phyloP scores from a whole-genome alignment of 441 rosid species.

The Brassica balearica region DNA sequence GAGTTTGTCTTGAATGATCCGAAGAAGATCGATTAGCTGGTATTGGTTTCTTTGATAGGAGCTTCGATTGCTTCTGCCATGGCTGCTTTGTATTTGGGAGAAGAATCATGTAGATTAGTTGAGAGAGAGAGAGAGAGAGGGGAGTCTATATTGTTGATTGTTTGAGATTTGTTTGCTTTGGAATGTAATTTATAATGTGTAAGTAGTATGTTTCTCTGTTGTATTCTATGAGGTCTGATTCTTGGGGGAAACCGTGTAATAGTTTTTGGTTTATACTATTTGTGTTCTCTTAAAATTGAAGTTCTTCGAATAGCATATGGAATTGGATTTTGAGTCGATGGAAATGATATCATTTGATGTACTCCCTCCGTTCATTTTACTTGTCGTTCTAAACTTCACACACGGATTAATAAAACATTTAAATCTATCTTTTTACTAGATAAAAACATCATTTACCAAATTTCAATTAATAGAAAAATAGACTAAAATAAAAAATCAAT shows the following conservation, averaged over 20 bases:
- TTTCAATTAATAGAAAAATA: too few species aligned
- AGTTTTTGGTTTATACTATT: slow-evolving; percentile 2
- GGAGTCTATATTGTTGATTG: slow-evolving; percentile 25
- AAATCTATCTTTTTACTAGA: too few species aligned
- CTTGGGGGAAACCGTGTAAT: slow-evolving; percentile 1
- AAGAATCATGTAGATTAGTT: slow-evolving; percentile 34
- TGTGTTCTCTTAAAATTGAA: not conserved
- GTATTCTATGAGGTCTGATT: slow-evolving; percentile 22
- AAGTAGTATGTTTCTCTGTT: slow-evolving; percentile 27
- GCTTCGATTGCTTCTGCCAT: slow-evolving; percentile 30
- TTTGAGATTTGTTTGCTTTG: slow-evolving; percentile 6
- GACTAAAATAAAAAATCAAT: too few species aligned
- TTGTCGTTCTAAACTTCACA: too few species aligned
- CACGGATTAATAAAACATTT: too few species aligned
- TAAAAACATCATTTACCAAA: too few species aligned
- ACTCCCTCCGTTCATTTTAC: too few species aligned
- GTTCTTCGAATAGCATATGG: not conserved
- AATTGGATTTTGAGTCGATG: too few species aligned
- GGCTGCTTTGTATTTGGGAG: slow-evolving; percentile 34
- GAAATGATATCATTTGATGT: too few species aligned
- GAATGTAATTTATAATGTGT: slow-evolving; percentile 34
- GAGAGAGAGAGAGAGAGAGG: not conserved
- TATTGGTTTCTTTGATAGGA: slow-evolving; percentile 22
- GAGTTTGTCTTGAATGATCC: slow-evolving; percentile 81
- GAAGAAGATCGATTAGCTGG: slow-evolving; percentile 49